These are phyloP conservation scores for Gloeostereum incarnatum DNA, from an alignment of 768 basidiomycete genomes.

Conservation along the genomic window DNA sequence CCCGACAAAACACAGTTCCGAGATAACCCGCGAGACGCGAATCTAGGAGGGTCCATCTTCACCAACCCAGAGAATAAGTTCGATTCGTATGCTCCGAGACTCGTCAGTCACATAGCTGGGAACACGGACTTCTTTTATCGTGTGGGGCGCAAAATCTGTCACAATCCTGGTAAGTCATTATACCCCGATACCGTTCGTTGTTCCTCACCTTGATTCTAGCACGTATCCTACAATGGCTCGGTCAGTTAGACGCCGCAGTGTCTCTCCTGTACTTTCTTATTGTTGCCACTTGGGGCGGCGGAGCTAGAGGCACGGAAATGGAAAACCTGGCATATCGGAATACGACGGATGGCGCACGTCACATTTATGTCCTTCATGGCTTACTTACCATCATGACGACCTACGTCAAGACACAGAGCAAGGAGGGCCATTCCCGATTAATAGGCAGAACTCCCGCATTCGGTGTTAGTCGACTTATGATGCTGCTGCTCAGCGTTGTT, in stretches of 20 bases:
- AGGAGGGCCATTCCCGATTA: slow-evolving; percentile 1
- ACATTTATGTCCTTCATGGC: slow-evolving; percentile 12
- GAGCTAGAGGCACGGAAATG: slow-evolving; percentile 9
- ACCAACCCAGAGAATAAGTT: neutral
- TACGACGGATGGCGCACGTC: neutral
- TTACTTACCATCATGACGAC: slow-evolving; percentile 5
- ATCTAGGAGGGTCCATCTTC: neutral
- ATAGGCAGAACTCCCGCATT: neutral
- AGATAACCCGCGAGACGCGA: neutral
- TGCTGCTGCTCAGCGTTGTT: slow-evolving; percentile 3
- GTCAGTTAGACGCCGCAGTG: slow-evolving; percentile 5
- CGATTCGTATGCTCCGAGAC: neutral
- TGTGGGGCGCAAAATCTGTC: too few relatives aligned
- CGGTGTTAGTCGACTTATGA: neutral
- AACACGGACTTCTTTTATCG: too few relatives aligned
- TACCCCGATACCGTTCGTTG: too few relatives aligned
- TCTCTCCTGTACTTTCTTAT: slow-evolving; percentile 8
- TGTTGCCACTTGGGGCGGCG: slow-evolving; percentile 10
- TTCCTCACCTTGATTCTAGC: neutral
- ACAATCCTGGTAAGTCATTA: too few relatives aligned
- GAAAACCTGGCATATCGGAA: slow-evolving; percentile 8
- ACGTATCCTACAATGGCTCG: neutral
- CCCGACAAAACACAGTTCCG: neutral
- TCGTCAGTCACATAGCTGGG: neutral
- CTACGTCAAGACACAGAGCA: slow-evolving; percentile 10